Evolutionary conservation across 768 basidiomycete genomes (phyloP).

Genomic region (Botryobasidium botryosum): DNA sequence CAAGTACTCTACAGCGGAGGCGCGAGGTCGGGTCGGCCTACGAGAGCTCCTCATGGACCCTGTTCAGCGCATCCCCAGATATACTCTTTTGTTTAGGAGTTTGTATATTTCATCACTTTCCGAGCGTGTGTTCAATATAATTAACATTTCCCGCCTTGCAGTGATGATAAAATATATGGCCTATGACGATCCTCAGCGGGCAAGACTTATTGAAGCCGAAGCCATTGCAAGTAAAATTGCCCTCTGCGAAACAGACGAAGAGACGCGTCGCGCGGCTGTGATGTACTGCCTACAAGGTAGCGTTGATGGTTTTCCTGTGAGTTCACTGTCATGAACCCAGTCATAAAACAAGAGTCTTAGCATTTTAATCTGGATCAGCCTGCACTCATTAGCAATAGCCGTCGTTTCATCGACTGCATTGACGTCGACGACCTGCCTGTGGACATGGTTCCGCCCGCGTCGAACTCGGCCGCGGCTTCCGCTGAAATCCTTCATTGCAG

Average conservation of each 20-base stretch:
- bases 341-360: background rate
- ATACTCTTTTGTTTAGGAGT: slow-evolving; percentile 75
- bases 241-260: slow-evolving; percentile 77
- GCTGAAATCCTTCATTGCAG: slow-evolving; percentile 54
- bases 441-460: slow-evolving; percentile 21
- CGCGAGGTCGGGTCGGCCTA: slow-evolving; percentile 67
- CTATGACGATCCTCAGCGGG: slow-evolving; percentile 55
- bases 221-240: slow-evolving; percentile 84
- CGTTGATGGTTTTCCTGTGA: slow-evolving; percentile 72
- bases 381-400: slow-evolving; percentile 71
- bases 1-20: slow-evolving; percentile 66
- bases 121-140: background rate
- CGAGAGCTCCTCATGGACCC: slow-evolving; percentile 92
- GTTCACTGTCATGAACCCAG: slow-evolving; percentile 7
- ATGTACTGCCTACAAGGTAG: slow-evolving; percentile 72
- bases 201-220: slow-evolving; percentile 66
- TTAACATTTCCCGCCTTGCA: slow-evolving; percentile 9
- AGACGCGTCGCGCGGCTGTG: slow-evolving; percentile 75
- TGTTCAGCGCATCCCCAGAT: slow-evolving; percentile 87
- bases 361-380: slow-evolving; percentile 22
- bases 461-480: slow-evolving; percentile 30
- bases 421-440: slow-evolving; percentile 63
- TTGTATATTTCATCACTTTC: slow-evolving; percentile 4
- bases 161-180: slow-evolving; percentile 86
- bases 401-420: slow-evolving; percentile 79